A percentile compares a stretch with the other conserved stretches of the same genome.
Evolutionary conservation across 306 rosid species (phyloP).

Genomic region (Castanea mollissima): DNA sequence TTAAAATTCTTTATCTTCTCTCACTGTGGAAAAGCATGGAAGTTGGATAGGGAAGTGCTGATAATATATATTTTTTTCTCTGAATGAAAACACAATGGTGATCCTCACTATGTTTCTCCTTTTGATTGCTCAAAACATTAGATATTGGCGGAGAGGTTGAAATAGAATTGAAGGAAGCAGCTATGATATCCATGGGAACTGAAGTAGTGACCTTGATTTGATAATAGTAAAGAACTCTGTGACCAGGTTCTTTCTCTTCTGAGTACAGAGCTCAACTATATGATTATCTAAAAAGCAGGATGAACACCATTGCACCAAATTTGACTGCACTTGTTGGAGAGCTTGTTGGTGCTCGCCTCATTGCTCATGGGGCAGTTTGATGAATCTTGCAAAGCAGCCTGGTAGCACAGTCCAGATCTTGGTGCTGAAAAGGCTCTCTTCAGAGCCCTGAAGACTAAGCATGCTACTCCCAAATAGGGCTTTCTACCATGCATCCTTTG

Average conservation of each 20-base stretch:
- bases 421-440: slow-evolving; percentile 98
- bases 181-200: slow-evolving; percentile 94
- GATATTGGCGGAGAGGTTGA: slow-evolving; percentile 86
- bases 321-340: slow-evolving; percentile 94
- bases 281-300: slow-evolving; percentile 84
- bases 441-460: slow-evolving; percentile 89
- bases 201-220: slow-evolving; percentile 95
- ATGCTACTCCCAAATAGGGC: slow-evolving; percentile 96
- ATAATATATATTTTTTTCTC: not conserved
- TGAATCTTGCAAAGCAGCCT: slow-evolving; percentile 97
- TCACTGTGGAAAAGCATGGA: not conserved
- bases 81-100: not conserved
- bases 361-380: slow-evolving; percentile 93
- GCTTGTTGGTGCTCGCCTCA: slow-evolving; percentile 97
- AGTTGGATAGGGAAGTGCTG: not conserved
- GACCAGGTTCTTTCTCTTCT: slow-evolving; percentile 90
- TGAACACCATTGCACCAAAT: slow-evolving; percentile 93
- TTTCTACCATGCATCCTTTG: slow-evolving; percentile 87
- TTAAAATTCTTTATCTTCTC: not conserved
- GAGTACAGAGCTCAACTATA: slow-evolving; percentile 87
- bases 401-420: slow-evolving; percentile 94
- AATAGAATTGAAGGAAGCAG: slow-evolving; percentile 72
- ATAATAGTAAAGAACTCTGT: slow-evolving; percentile 69
- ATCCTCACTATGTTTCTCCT: not conserved
- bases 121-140: slow-evolving; percentile 11